A percentile compares a stretch with the other conserved stretches of the same genome.
Conservation (phyloP, 306 rosid genomes). For the Prunus dulcis region DNA sequence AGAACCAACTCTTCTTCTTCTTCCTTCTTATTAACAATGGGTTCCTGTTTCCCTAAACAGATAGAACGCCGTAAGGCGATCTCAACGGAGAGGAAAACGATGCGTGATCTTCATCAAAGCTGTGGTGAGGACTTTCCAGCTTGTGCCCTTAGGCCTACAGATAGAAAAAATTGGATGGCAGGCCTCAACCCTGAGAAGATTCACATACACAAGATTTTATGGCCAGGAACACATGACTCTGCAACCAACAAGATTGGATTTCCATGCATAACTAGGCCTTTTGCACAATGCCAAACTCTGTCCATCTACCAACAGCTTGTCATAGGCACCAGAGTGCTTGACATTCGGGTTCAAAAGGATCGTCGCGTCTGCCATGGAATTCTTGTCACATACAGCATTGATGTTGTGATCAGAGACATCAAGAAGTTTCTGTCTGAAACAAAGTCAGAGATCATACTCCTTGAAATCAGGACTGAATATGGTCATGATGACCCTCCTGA, state of each 20-base stretch:
- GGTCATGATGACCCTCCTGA: slow-evolving; percentile 80
- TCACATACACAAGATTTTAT: slow-evolving; percentile 48
- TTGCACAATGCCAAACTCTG: slow-evolving; percentile 80
- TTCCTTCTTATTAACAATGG: slow-evolving; percentile 41
- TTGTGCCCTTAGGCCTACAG: slow-evolving; percentile 50
- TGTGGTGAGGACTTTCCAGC: slow-evolving; percentile 59
- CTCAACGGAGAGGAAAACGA: slow-evolving; percentile 38
- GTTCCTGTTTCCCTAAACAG: slow-evolving; percentile 56
- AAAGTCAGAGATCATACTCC: slow-evolving; percentile 57
- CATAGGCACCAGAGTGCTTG: slow-evolving; percentile 57
- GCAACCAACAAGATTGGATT: slow-evolving; percentile 78
- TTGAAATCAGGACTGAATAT: slow-evolving; percentile 74
- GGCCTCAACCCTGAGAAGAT: slow-evolving; percentile 45
- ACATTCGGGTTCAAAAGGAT: slow-evolving; percentile 63
- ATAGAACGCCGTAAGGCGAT: slow-evolving; percentile 46
- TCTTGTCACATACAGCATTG: slow-evolving; percentile 55
- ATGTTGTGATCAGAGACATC: slow-evolving; percentile 52
- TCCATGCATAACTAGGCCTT: slow-evolving; percentile 70
- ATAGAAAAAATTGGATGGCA: slow-evolving; percentile 76
- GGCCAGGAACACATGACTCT: slow-evolving; percentile 94
- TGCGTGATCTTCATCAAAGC: slow-evolving; percentile 35
- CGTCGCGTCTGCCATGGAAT: slow-evolving; percentile 75
- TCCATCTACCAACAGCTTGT: slow-evolving; percentile 66
- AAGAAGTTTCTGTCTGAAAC: slow-evolving; percentile 68
- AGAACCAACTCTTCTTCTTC: slow-evolving; percentile 14